Evolutionary conservation across 176 grass and related monocot species (phyloP).

Genomic region (Oryza meyeriana): DNA sequence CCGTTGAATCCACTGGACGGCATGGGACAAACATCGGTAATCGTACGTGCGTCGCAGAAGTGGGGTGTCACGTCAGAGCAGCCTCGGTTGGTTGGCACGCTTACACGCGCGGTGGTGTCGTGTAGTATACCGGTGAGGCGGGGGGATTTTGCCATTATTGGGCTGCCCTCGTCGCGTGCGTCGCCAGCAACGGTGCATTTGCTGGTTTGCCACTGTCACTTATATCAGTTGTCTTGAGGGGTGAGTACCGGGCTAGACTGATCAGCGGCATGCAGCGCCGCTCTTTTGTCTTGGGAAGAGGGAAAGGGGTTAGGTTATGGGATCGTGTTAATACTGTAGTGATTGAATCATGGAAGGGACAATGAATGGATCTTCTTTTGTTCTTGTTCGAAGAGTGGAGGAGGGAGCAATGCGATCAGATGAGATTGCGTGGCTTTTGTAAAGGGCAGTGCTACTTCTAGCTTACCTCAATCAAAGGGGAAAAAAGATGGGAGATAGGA

Average conservation of each 20-base stretch:
- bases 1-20: background rate
- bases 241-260: background rate
- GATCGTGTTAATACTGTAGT: slow-evolving; percentile 1
- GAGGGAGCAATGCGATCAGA: slow-evolving; percentile 3
- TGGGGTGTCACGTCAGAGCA: no score
- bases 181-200: background rate
- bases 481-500: background rate
- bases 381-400: background rate
- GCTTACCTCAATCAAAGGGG: background rate
- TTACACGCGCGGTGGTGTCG: no score
- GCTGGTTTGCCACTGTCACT: background rate
- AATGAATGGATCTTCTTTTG: background rate
- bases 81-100: no score
- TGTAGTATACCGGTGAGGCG: no score
- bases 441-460: background rate
- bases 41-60: no score
- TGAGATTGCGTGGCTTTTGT: slow-evolving; percentile 3
- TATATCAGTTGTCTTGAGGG: background rate
- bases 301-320: background rate
- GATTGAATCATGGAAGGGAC: slow-evolving; percentile 17
- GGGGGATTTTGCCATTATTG: no score
- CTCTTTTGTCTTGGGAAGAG: background rate
- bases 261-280: background rate
- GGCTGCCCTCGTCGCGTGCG: background rate
- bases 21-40: no score